phyloP scores from a whole-genome alignment of 192 early-diverging fungal genomes.

The Geosiphon pyriformis region DNA sequence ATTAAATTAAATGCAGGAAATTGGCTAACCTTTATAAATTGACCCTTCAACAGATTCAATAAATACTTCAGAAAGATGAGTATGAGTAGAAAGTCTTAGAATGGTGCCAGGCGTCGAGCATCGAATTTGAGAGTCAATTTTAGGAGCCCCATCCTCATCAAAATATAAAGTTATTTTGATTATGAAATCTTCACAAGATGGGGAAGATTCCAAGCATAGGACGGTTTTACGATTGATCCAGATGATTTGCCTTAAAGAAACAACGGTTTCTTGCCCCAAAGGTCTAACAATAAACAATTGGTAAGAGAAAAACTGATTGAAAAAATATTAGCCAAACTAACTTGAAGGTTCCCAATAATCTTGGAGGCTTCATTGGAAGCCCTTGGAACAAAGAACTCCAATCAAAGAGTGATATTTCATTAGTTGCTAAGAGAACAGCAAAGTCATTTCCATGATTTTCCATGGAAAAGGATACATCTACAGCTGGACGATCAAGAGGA shows the following conservation, averaged over 20 bases:
- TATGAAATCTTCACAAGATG: slow-evolving; percentile 35
- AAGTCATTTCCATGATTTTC: slow-evolving; percentile 62
- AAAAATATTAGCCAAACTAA: slow-evolving; percentile 10
- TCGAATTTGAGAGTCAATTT: not conserved
- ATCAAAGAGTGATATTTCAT: slow-evolving; percentile 38
- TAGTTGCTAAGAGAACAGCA: slow-evolving; percentile 62
- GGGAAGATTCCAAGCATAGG: slow-evolving; percentile 50
- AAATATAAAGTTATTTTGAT: slow-evolving; percentile 37
- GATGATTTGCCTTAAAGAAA: slow-evolving; percentile 57
- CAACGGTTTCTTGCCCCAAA: not conserved
- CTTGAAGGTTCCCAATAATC: slow-evolving; percentile 36
- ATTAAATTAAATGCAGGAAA: not conserved
- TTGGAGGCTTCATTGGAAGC: slow-evolving; percentile 26
- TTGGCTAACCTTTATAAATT: slow-evolving; percentile 30
- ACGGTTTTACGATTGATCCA: slow-evolving; percentile 53
- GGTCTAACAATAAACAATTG: not conserved
- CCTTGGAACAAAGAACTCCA: slow-evolving; percentile 24
- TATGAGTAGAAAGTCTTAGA: not conserved
- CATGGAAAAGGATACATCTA: slow-evolving; percentile 61
- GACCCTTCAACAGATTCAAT: slow-evolving; percentile 36
- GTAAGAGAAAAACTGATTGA: not conserved
- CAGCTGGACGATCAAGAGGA: slow-evolving; percentile 36
- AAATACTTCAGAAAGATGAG: slow-evolving; percentile 30
- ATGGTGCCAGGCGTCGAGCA: not conserved
- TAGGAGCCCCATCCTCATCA: slow-evolving; percentile 25